phyloP scores from a whole-genome alignment of 176 grass and related monocot species.

The Carex cristatella region DNA sequence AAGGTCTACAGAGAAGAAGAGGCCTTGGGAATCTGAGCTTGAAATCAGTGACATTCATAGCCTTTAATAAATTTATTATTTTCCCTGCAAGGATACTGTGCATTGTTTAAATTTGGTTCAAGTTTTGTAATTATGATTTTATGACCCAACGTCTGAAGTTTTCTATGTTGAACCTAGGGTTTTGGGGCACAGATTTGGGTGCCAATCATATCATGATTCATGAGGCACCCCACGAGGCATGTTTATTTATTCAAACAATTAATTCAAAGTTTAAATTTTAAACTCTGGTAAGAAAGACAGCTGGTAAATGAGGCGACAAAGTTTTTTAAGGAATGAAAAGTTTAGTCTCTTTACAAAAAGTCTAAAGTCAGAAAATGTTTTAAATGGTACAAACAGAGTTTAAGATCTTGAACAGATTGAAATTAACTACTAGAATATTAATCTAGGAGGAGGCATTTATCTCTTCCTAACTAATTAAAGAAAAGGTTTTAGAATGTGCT shows the following conservation, averaged over 20 bases:
- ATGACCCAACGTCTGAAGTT: not conserved
- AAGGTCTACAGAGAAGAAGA: constrained; percentile 18
- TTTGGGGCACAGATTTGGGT: not conserved
- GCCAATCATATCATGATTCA: not conserved
- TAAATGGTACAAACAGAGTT: no score
- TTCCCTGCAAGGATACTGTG: not conserved
- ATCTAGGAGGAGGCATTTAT: no score
- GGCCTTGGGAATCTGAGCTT: constrained; percentile 33
- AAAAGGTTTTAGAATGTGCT: no score
- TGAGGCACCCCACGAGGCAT: not conserved
- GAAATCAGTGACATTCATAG: constrained; percentile 24
- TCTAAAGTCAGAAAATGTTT: no score
- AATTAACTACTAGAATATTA: no score
- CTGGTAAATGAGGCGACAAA: not conserved
- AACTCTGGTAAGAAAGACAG: not conserved
- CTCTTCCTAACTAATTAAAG: no score
- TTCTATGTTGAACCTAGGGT: not conserved
- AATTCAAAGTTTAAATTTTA: not conserved
- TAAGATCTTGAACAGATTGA: no score
- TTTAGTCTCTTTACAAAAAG: no score
- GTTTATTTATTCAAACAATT: not conserved
- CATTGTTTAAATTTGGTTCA: constrained; percentile 8
- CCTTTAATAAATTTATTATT: constrained; percentile 21
- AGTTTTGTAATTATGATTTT: constrained; percentile 5
- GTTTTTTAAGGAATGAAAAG: no score